Conservation (phyloP, 805 yeast genomes). For the Naumovozyma dairenensis region DNA sequence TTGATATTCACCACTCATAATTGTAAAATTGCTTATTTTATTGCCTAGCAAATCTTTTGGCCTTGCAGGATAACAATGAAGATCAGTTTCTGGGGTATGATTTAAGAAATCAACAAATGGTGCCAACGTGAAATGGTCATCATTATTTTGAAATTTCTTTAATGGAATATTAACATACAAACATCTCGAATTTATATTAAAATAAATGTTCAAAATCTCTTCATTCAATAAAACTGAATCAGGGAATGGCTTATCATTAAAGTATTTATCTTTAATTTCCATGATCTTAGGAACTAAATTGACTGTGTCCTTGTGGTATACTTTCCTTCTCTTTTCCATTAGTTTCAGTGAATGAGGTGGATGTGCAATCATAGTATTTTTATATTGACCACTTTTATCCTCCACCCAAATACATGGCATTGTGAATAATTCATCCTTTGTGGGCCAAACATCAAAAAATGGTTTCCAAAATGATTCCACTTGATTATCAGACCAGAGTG, state of each 20-base stretch:
- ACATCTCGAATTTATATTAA: constrained; percentile 86
- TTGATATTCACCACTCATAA: constrained; percentile 15
- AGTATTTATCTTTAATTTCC: background rate
- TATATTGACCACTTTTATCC: too few species aligned
- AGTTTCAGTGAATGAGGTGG: too few species aligned
- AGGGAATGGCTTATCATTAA: background rate
- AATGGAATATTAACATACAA: constrained; percentile 62
- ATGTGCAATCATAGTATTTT: too few species aligned
- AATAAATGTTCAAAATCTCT: constrained; percentile 62
- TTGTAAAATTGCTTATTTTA: constrained; percentile 21
- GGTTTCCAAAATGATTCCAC: constrained; percentile 53
- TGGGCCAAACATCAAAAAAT: constrained; percentile 58
- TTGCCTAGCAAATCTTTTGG: constrained; percentile 37
- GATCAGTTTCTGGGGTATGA: constrained; percentile 41
- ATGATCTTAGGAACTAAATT: too few species aligned
- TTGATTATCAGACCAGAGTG: constrained; percentile 13
- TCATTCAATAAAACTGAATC: constrained; percentile 9
- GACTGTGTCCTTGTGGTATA: too few species aligned
- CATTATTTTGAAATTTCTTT: constrained; percentile 32
- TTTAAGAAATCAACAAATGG: constrained; percentile 86
- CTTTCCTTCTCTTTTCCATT: too few species aligned
- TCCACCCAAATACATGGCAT: constrained; percentile 72
- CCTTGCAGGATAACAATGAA: constrained; percentile 44
- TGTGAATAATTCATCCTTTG: constrained; percentile 37
- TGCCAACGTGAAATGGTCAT: constrained; percentile 76